Percentiles rank a stretch among this genome's conserved stretches.
Conservation (phyloP, 2,329 filamentous ascomycete species). For the Penicillium sp. region DNA sequence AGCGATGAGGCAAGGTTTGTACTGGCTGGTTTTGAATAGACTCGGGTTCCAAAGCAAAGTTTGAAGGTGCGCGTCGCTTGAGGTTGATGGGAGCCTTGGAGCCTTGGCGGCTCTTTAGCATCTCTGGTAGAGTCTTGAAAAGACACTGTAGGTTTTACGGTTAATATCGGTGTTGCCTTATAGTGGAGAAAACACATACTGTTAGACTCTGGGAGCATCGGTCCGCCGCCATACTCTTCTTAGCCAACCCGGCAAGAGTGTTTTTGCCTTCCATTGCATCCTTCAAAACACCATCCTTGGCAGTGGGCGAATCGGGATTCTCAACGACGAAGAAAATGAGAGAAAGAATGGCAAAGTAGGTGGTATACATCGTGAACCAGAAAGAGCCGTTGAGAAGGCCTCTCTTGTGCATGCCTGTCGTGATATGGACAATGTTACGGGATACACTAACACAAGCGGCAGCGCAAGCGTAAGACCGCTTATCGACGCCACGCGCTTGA, state of each 20-base stretch:
- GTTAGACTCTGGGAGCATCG: constrained; percentile 78
- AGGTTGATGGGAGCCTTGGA: constrained; percentile 55
- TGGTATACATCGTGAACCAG: constrained; percentile 73
- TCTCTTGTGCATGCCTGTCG: constrained; percentile 67
- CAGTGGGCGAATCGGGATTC: constrained; percentile 65
- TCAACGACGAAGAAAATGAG: constrained; percentile 69
- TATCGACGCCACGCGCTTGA: constrained; percentile 60
- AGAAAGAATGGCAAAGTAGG: constrained; percentile 70
- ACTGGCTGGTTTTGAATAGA: constrained; percentile 27
- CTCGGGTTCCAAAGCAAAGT: constrained; percentile 24
- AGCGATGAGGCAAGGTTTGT: constrained; percentile 39
- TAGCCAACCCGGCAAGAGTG: constrained; percentile 77
- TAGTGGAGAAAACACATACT: constrained; percentile 57
- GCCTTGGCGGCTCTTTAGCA: constrained; percentile 64
- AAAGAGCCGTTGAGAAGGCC: constrained; percentile 67
- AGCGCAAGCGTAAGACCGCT: constrained; percentile 68
- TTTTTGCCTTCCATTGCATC: constrained; percentile 86
- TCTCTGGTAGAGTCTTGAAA: constrained; percentile 82
- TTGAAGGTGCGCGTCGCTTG: constrained; percentile 53
- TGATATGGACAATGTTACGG: constrained; percentile 70
- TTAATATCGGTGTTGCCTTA: constrained; percentile 11
- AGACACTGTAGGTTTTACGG: constrained; percentile 62
- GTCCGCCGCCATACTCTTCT: constrained; percentile 87
- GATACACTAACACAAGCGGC: constrained; percentile 70
- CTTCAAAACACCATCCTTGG: constrained; percentile 74